These are phyloP conservation scores for Tylopilus orsonianus DNA, from an alignment of 1,284 basidiomycete species.

Conservation along the genomic window DNA sequence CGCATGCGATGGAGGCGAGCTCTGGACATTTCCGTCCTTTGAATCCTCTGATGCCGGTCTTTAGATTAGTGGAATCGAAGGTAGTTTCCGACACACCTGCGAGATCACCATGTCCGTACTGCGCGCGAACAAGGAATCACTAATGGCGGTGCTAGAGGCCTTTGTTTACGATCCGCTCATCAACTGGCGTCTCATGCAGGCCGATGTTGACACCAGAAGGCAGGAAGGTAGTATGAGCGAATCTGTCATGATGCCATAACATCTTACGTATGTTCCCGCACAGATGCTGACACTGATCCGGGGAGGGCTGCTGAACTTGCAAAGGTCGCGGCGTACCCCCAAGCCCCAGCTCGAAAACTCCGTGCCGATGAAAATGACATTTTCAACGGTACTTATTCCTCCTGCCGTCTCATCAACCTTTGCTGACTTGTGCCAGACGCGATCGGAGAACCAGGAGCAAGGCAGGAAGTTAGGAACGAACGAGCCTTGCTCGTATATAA, in stretches of 20 bases:
- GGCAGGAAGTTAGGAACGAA: conserved; percentile 86
- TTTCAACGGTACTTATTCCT: conserved; percentile 58
- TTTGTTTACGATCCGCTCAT: conserved; percentile 90
- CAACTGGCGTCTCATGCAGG: conserved; percentile 84
- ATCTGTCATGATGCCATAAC: background rate
- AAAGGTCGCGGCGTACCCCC: conserved; percentile 70
- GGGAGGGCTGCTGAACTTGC: conserved; percentile 61
- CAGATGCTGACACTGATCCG: conserved; percentile 46
- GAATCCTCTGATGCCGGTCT: conserved; percentile 14
- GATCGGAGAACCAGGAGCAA: conserved; percentile 49
- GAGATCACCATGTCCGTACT: conserved; percentile 98
- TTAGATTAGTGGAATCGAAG: conserved; percentile 94
- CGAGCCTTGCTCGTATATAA: conserved; percentile 89
- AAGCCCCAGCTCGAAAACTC: conserved; percentile 70
- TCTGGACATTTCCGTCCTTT: background rate
- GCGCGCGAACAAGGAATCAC: conserved; percentile 94
- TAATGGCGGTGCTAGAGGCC: conserved; percentile 97
- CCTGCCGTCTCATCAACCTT: background rate
- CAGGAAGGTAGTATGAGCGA: conserved; percentile 49
- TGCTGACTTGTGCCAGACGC: conserved; percentile 45
- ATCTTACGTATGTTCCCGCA: conserved; percentile 2
- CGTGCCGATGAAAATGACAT: conserved; percentile 83
- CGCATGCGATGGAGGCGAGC: conserved; percentile 96
- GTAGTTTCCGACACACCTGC: conserved; percentile 94
- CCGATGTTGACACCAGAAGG: conserved; percentile 62